Evolutionary conservation across 768 basidiomycete species (phyloP).

Genomic region (Mycena sanguinolenta): DNA sequence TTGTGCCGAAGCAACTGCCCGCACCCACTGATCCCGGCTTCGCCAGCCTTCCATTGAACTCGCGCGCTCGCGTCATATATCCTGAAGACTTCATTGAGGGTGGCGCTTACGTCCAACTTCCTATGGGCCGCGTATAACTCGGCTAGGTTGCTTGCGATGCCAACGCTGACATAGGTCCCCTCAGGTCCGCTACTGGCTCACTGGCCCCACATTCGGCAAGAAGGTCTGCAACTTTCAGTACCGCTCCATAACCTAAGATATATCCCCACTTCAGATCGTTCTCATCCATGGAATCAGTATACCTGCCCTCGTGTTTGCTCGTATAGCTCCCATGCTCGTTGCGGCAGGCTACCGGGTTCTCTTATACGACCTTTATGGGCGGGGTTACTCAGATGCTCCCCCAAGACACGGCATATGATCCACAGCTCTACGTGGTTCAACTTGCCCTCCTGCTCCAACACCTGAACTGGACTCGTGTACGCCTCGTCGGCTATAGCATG

Average conservation of each 20-base stretch:
- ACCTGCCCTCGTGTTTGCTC: conserved; percentile 64
- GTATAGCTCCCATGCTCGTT: conserved; percentile 62
- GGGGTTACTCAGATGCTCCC: conserved; percentile 73
- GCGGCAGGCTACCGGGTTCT: conserved; percentile 63
- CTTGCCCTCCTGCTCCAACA: conserved; percentile 70
- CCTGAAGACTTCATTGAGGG: conserved; percentile 61
- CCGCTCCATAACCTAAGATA: not conserved
- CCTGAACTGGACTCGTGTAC: conserved; percentile 58
- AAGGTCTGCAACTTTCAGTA: conserved; percentile 45
- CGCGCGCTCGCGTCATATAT: conserved; percentile 51
- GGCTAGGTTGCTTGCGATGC: not conserved
- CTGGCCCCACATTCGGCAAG: conserved; percentile 62
- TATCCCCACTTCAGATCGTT: conserved; percentile 53
- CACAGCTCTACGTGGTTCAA: conserved; percentile 62
- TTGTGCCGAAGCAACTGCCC: not conserved
- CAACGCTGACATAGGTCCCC: not conserved
- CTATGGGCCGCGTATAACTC: conserved; percentile 56
- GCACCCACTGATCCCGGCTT: conserved; percentile 13
- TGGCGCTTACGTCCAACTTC: conserved; percentile 60
- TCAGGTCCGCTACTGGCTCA: conserved; percentile 67
- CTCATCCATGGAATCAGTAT: conserved; percentile 67
- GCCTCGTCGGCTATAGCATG: conserved; percentile 69
- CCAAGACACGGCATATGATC: conserved; percentile 55
- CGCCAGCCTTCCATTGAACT: conserved; percentile 17
- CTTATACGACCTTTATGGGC: conserved; percentile 69